Evolutionary conservation across 208 protist genomes (phyloP).

Genomic region (Leishmania major): DNA sequence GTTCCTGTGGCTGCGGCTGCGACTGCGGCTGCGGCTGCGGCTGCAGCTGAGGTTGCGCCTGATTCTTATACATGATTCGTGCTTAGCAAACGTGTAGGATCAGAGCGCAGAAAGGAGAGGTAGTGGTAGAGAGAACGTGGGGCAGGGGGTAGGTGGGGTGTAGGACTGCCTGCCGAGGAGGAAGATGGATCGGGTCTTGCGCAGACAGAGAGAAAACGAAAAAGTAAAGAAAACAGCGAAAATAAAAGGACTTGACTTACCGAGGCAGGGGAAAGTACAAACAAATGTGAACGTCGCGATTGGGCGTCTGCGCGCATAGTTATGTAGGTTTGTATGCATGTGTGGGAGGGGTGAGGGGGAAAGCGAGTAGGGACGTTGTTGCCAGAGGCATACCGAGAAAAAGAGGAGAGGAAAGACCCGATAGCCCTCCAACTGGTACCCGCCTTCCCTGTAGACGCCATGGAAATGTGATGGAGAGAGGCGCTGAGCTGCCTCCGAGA

Average conservation of each 20-base stretch:
- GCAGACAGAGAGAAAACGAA: background rate
- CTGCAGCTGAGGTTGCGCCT: background rate
- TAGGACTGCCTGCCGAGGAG: background rate
- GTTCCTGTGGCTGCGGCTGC: conserved; percentile 1
- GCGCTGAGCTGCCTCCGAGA: background rate
- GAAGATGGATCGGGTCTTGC: background rate
- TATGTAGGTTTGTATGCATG: background rate
- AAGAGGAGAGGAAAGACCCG: background rate
- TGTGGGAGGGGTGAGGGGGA: background rate
- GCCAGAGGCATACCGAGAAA: background rate
- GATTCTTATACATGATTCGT: conserved; percentile 20
- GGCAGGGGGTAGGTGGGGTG: background rate
- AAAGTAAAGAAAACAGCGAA: conserved; percentile 9
- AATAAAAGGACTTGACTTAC: conserved; percentile 7
- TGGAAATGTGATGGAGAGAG: background rate
- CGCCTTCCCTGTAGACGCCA: background rate
- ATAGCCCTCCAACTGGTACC: background rate
- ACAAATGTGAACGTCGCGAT: background rate
- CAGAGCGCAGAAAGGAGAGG: conserved; percentile 11
- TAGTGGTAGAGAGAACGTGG: background rate
- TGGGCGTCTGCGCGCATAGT: background rate
- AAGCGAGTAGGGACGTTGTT: background rate
- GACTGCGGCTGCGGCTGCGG: conserved; percentile 3
- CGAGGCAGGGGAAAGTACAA: conserved; percentile 19
- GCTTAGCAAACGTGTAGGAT: conserved; percentile 18